Percentiles rank a stretch among this genome's conserved stretches.
phyloP scores from a whole-genome alignment of 1,284 basidiomycete genomes.

The Moesziomyces antarcticus region DNA sequence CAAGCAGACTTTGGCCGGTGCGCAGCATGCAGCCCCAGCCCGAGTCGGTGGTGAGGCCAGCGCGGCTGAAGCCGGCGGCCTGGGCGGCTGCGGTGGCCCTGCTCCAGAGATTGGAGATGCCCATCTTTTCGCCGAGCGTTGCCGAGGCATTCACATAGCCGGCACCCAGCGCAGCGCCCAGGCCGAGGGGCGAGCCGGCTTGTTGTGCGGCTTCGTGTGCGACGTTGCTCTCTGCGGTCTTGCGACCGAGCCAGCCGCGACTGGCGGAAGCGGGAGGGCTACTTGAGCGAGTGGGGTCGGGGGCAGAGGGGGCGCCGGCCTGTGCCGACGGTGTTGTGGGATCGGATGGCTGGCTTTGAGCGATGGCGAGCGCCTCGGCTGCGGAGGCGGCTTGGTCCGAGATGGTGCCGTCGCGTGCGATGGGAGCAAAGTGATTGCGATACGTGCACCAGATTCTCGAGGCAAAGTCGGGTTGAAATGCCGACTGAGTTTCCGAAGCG shows the following conservation, averaged over 20 bases:
- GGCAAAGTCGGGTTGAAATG: conserved; percentile 51
- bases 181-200: conserved; percentile 18
- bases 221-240: conserved; percentile 25
- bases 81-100: conserved; percentile 60
- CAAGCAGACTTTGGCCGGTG: conserved; percentile 91
- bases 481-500: conserved; percentile 14
- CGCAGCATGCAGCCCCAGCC: conserved; percentile 99
- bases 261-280: conserved; percentile 23
- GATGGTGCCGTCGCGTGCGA: conserved; percentile 63
- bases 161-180: conserved; percentile 32
- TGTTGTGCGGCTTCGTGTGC: conserved; percentile 19
- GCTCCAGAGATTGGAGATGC: conserved; percentile 57
- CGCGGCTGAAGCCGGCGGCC: conserved; percentile 52
- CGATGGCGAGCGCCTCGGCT: conserved; percentile 26
- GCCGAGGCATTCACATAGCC: conserved; percentile 31
- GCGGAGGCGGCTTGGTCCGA: conserved; percentile 58
- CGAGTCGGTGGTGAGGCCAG: conserved; percentile 87
- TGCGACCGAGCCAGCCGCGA: conserved; percentile 46
- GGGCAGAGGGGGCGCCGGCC: conserved; percentile 1
- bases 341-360: conserved; percentile 15
- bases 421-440: conserved; percentile 62
- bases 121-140: conserved; percentile 60
- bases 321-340: conserved; percentile 6
- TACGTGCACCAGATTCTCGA: conserved; percentile 66
- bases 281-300: conserved; percentile 15